phyloP scores from a whole-genome alignment of 225 moss, liverwort and hornwort genomes.

The Neckera pumila region DNA sequence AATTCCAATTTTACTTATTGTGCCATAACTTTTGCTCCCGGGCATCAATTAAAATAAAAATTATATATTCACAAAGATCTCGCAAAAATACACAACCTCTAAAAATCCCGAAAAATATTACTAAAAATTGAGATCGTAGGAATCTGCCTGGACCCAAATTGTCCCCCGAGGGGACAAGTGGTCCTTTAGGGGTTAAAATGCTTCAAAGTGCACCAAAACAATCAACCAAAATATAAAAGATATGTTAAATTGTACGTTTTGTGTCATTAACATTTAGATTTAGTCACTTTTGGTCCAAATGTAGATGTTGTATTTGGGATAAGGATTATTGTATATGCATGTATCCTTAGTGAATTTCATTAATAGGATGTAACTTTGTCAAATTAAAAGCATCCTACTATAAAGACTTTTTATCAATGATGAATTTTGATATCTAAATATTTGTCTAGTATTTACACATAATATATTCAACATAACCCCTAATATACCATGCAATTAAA shows the following conservation, averaged over 20 bases:
- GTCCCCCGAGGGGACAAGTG: no score
- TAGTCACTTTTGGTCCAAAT: background rate
- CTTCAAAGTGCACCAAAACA: background rate
- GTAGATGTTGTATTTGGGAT: rapidly evolving
- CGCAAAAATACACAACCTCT: no score
- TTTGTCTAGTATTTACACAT: background rate
- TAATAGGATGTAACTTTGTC: background rate
- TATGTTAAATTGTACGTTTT: background rate
- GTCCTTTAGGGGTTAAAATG: no score
- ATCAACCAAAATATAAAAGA: background rate
- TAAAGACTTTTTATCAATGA: background rate
- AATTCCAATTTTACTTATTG: no score
- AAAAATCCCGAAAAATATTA: no score
- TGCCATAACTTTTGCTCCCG: no score
- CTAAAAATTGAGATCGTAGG: no score
- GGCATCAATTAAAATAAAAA: no score
- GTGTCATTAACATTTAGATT: background rate
- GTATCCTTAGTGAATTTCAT: background rate
- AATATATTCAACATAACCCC: background rate
- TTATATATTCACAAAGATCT: no score
- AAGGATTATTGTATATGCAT: background rate
- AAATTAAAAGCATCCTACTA: background rate
- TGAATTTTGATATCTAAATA: background rate
- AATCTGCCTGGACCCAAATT: no score
- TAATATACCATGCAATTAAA: background rate